Evolutionary conservation across 1,284 basidiomycete genomes (phyloP), one percentile per base, ranked within the genome.

Genomic region (Laetiporus sulphureus): DNA sequence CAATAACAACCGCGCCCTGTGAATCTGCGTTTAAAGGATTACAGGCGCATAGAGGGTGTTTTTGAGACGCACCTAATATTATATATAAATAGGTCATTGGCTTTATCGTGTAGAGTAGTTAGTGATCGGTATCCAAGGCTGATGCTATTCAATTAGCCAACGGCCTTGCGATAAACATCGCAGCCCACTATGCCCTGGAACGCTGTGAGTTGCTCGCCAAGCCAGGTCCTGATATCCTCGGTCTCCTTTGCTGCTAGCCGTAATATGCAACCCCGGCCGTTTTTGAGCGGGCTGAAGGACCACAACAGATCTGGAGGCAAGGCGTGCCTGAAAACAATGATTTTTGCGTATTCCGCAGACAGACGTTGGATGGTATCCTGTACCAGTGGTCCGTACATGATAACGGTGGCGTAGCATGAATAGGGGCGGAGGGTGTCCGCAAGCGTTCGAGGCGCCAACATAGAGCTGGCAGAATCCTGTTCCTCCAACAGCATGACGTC

Each of bases 381-480:
- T 4, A 77, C 66, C 39, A 70, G 62, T 0, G 83, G 77, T 1
- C 91, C 91, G 48, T 72, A 76, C 33, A 95, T 69, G 46, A 93
- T 67, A 4, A 92, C 64, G 40, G 78, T 91, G 13, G 88, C 91
- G 57, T 92, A 94, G 62, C 90, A 92, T 2, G 78, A 75, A 57
- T 91, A 95, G 1, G 88, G 87, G 5, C 66, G 66, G 44, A 92
- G 70, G 32, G 74, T 73, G 20, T 82, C 72, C 10, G 62, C 67
- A n/a, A 91, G 69, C 4, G 70, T 63, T 32, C 77, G 70, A 30
- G 52, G 48, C 8, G 68, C 63, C 18, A 73, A 48, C 13, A 45
- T 31, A 5, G 45, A 34, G 5, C 44, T 20, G 16, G 40, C 29
- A 8, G 25, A 18, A 6, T 45, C 37, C 3, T 57, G 49, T 21